A percentile compares a stretch with the other conserved stretches of the same genome.
These are phyloP conservation scores for Tricholoma bakamatsutake DNA, from an alignment of 768 basidiomycete genomes.

Conservation along the genomic window DNA sequence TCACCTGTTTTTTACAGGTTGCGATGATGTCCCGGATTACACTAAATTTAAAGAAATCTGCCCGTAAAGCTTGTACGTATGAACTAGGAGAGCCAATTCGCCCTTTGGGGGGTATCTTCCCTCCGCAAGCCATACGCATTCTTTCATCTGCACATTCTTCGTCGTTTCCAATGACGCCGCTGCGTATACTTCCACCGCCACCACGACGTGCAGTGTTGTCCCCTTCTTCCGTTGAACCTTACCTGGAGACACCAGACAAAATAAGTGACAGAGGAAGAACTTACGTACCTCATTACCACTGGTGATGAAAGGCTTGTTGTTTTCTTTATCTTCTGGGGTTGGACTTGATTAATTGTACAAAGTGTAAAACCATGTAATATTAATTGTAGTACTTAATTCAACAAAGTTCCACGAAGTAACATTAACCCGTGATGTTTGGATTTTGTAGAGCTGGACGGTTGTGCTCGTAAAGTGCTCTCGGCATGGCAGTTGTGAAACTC, in stretches of 20 bases:
- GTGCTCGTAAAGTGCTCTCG: too few relatives aligned
- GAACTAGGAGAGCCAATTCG: not conserved
- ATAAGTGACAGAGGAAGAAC: not conserved
- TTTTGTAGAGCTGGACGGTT: too few relatives aligned
- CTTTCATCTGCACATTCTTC: not conserved
- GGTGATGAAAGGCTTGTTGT: not conserved
- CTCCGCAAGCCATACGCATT: not conserved
- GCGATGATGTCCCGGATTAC: slow-evolving; percentile 70
- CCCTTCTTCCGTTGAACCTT: not conserved
- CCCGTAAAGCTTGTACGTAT: slow-evolving; percentile 8
- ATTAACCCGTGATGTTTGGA: too few relatives aligned
- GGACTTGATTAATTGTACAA: too few relatives aligned
- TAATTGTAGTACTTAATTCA: too few relatives aligned
- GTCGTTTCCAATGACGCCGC: not conserved
- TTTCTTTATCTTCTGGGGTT: not conserved
- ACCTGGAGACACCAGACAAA: not conserved
- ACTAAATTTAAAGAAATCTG: slow-evolving; percentile 46
- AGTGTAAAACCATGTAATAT: too few relatives aligned
- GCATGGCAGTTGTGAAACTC: too few relatives aligned
- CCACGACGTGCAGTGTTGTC: not conserved
- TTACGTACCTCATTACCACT: not conserved
- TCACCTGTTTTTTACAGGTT: slow-evolving; percentile 27
- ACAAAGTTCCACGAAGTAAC: too few relatives aligned
- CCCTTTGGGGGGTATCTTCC: not conserved
- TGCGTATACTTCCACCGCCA: not conserved